Base-by-base conservation (phyloP, 176 grass and related monocot genomes). In the Juncus effusus region DNA sequence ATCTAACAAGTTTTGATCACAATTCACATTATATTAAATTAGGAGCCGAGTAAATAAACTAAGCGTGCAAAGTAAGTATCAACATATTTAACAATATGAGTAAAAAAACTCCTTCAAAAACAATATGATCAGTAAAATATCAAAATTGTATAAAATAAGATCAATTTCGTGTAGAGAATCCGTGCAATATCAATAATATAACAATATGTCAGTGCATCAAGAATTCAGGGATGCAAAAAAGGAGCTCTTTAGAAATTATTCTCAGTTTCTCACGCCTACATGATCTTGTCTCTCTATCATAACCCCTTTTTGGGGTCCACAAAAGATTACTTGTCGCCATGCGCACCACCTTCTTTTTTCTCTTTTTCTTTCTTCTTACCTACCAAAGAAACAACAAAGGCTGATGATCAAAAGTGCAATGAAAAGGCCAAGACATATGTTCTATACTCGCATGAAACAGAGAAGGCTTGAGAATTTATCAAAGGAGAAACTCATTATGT, bases 361-460 rank as follows among this genome's bases (percentile, higher is more conserved):
- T 53, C 45, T 69, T 51, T 68, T 69, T 13, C 52, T 71, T 16
- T 19, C 68, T 16, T 59, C 57, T 59, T 57, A 14, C 13, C 13
- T 40, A 56, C 67, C 19, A 56, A 70, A 51, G 9, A 70, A 36
- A 42, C n/a, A 70, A 15, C 37, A 41, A 7, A 58, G 53, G 37
- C 40, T 16, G 53, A 15, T 39, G 36, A 54, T 70, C 67, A 11
- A 70, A 70, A 70, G 67, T 42, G 67, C 67, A 70, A 59, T 59
- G 68, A 72, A 72, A 72, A 52, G 12, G 68, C 59, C 68, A 72
- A 71, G 9, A 44, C 53, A 50, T 72, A 52, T 14, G 4, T 41
- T 59, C 37, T 12, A 36, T 42, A 55, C 57, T 16, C 54, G 13
- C 50, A 72, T 38, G 12, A n/a, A 59, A 40, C 16, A 16, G 39